These are phyloP conservation scores for Thalassiosira hispida DNA, from an alignment of 352 stramenopile genomes.

Conservation along the genomic window DNA sequence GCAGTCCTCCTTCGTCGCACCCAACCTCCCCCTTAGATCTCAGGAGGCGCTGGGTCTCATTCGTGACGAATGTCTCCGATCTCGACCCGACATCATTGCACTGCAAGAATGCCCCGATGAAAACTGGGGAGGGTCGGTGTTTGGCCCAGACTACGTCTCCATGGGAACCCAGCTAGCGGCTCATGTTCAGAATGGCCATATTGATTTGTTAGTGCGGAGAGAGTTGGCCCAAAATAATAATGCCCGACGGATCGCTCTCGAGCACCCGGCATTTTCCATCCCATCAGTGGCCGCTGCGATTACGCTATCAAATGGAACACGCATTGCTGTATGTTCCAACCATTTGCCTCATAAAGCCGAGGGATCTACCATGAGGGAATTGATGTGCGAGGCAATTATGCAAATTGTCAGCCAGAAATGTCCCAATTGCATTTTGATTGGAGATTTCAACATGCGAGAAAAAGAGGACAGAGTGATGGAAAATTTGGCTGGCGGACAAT, in stretches of 20 bases:
- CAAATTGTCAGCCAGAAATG: conserved; percentile 20
- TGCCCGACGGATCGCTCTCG: neutral
- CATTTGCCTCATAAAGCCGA: conserved; percentile 45
- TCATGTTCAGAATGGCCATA: conserved; percentile 7
- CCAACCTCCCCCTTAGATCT: neutral
- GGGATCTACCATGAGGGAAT: conserved; percentile 1
- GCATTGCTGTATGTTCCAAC: conserved; percentile 40
- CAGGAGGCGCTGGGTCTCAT: conserved; percentile 7
- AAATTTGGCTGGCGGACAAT: conserved; percentile 28
- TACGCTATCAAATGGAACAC: conserved; percentile 27
- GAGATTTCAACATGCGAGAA: conserved; percentile 51
- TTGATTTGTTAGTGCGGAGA: conserved; percentile 15
- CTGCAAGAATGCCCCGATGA: conserved; percentile 12
- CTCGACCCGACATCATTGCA: conserved; percentile 9
- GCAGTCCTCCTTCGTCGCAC: conserved; percentile 10
- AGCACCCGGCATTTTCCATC: conserved; percentile 1
- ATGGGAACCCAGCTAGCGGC: conserved; percentile 12
- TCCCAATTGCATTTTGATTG: conserved; percentile 44
- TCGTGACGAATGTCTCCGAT: conserved; percentile 9
- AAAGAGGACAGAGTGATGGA: conserved; percentile 35
- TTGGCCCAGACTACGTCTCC: conserved; percentile 12
- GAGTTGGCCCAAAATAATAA: neutral
- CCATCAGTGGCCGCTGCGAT: conserved; percentile 38
- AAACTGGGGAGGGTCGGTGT: neutral
- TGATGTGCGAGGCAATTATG: conserved; percentile 39